Evolutionary conservation across 2,329 filamentous ascomycete species (phyloP).

Genomic region (Xylariales sp.): DNA sequence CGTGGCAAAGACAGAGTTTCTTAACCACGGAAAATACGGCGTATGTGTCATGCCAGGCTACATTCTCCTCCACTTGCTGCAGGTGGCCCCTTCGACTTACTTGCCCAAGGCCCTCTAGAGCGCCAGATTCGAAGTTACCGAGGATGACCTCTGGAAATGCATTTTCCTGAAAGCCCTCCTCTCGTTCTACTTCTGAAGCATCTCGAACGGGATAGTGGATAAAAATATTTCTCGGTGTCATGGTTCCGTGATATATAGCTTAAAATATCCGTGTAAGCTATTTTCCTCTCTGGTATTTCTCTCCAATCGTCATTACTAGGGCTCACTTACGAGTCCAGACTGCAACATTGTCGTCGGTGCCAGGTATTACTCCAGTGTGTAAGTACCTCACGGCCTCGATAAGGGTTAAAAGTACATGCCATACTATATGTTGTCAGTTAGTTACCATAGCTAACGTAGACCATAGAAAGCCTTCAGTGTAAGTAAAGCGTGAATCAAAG

Average conservation of each 20-base stretch:
- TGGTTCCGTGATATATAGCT: conserved; percentile 21
- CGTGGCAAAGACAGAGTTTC: background rate
- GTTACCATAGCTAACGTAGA: background rate
- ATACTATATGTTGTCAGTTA: conserved; percentile 20
- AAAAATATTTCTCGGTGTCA: conserved; percentile 15
- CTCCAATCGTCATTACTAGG: background rate
- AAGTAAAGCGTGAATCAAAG: background rate
- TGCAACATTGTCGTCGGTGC: background rate
- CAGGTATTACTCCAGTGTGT: conserved; percentile 14
- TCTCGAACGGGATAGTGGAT: conserved; percentile 19
- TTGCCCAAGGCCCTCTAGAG: background rate
- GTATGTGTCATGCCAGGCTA: conserved; percentile 23
- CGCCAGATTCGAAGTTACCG: conserved; percentile 12
- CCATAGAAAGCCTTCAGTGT: background rate
- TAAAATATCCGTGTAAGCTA: background rate
- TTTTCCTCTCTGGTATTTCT: background rate
- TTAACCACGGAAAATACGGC: conserved; percentile 2
- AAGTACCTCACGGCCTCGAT: conserved; percentile 30
- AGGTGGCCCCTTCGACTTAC: no score
- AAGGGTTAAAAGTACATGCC: conserved; percentile 30
- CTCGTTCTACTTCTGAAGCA: background rate
- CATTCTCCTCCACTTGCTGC: no score
- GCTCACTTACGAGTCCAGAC: conserved; percentile 24
- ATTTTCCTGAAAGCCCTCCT: conserved; percentile 11
- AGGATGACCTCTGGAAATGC: conserved; percentile 28